phyloP scores from a whole-genome alignment of 148 eudicot genomes.

The Rhododendron williamsianum region DNA sequence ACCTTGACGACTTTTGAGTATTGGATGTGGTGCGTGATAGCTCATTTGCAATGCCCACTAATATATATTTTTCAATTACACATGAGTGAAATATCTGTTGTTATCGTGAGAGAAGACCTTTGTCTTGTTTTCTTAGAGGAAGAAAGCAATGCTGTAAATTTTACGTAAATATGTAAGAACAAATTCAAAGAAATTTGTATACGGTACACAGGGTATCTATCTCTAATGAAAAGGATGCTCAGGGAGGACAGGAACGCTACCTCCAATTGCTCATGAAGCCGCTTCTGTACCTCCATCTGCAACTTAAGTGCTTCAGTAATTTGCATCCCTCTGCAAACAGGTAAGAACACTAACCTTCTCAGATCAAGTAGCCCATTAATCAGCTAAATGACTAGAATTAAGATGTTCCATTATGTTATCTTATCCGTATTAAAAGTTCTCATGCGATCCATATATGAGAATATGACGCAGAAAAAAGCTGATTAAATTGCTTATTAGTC shows the following conservation, averaged over 20 bases:
- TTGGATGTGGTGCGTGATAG: neutral
- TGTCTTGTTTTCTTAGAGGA: neutral
- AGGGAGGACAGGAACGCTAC: constrained; percentile 16
- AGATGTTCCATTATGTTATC: neutral
- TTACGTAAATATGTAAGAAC: neutral
- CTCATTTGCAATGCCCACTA: neutral
- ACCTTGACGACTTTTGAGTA: neutral
- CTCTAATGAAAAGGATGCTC: neutral
- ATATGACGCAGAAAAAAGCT: neutral
- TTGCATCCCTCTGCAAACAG: constrained; percentile 35
- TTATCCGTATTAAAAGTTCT: neutral
- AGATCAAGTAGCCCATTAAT: constrained; percentile 1
- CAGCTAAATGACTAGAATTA: neutral
- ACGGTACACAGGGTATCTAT: neutral
- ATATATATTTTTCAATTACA: neutral
- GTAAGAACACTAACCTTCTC: neutral
- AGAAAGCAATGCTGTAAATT: neutral
- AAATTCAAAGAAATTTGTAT: neutral
- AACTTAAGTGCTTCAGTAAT: constrained; percentile 53
- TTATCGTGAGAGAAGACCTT: neutral
- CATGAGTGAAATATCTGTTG: neutral
- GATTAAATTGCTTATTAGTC: neutral
- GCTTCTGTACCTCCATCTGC: constrained; percentile 63
- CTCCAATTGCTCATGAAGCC: constrained; percentile 58
- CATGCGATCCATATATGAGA: neutral